Percentiles rank a stretch among this genome's conserved stretches.
Evolutionary conservation across 257 asterid species (phyloP).

Genomic region (Mentha longifolia): DNA sequence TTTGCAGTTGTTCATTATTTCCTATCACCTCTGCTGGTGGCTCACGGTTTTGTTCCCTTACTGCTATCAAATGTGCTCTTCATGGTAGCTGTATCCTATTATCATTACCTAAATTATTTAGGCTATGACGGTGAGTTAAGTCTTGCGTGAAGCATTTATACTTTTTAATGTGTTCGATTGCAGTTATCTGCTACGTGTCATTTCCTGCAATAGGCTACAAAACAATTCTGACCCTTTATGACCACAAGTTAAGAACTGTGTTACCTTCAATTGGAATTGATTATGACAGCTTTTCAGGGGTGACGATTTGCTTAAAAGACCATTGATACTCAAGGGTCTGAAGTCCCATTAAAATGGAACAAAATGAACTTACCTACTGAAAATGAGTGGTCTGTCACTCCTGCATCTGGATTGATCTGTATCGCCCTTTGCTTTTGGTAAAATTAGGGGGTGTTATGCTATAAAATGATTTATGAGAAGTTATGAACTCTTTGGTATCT

Average conservation of each 20-base stretch:
- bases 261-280: not conserved
- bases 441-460: not conserved
- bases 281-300: not conserved
- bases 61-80: constrained; percentile 88
- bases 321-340: not conserved
- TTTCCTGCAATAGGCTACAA: constrained; percentile 20
- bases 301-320: not conserved
- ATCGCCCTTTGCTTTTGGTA: not conserved
- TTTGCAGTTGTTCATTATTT: constrained; percentile 87
- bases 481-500: not conserved
- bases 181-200: constrained; percentile 10
- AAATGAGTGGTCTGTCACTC: not conserved
- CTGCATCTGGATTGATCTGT: not conserved
- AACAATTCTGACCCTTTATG: not conserved
- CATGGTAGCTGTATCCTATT: constrained; percentile 93
- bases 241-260: not conserved
- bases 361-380: constrained; percentile 1
- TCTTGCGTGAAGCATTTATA: constrained; percentile 18
- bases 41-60: constrained; percentile 91
- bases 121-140: constrained; percentile 89
- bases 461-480: not conserved
- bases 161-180: constrained; percentile 2
- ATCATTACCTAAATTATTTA: constrained; percentile 90
- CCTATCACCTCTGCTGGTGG: constrained; percentile 87
- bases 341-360: not conserved